Evolutionary conservation across 2,329 filamentous ascomycete genomes (phyloP).

Genomic region (Thielaviopsis ethacetica): DNA sequence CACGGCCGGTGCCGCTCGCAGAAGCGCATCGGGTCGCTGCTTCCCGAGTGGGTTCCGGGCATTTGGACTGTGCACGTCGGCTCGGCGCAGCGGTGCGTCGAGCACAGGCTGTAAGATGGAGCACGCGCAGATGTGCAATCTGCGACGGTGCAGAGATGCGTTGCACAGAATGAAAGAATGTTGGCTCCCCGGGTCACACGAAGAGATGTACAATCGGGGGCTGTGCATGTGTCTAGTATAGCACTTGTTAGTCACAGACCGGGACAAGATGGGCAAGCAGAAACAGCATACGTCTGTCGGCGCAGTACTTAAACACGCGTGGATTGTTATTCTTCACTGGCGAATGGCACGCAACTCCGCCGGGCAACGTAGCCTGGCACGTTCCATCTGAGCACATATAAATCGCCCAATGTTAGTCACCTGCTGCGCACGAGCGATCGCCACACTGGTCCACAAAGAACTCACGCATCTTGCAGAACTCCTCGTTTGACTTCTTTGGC

Average conservation of each 20-base stretch:
- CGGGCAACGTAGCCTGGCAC: slow-evolving; percentile 8
- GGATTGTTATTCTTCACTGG: slow-evolving; percentile 15
- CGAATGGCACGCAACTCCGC: slow-evolving; percentile 11
- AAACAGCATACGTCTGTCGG: slow-evolving; percentile 13
- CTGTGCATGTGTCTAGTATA: slow-evolving; percentile 14
- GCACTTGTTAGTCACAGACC: too few relatives aligned
- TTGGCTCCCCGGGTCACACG: not conserved
- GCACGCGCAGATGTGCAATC: slow-evolving; percentile 10
- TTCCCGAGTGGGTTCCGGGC: slow-evolving; percentile 9
- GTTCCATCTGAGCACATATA: slow-evolving; percentile 11
- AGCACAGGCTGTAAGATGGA: slow-evolving; percentile 10
- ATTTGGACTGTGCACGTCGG: slow-evolving; percentile 13
- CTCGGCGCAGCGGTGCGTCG: slow-evolving; percentile 14
- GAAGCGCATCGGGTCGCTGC: slow-evolving; percentile 13
- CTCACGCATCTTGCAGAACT: slow-evolving; percentile 8
- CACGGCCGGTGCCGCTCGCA: slow-evolving; percentile 16
- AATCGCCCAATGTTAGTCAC: not conserved
- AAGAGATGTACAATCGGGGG: slow-evolving; percentile 11
- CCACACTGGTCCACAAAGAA: not conserved
- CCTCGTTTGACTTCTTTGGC: slow-evolving; percentile 2
- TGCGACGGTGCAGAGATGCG: slow-evolving; percentile 15
- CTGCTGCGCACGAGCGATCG: not conserved
- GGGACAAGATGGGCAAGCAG: not conserved
- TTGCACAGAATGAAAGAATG: slow-evolving; percentile 13
- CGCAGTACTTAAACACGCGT: slow-evolving; percentile 14